Percentiles rank a stretch among this genome's conserved stretches.
Evolutionary conservation across 768 basidiomycete species (phyloP).

Genomic region (Leccinum aurantiacum): DNA sequence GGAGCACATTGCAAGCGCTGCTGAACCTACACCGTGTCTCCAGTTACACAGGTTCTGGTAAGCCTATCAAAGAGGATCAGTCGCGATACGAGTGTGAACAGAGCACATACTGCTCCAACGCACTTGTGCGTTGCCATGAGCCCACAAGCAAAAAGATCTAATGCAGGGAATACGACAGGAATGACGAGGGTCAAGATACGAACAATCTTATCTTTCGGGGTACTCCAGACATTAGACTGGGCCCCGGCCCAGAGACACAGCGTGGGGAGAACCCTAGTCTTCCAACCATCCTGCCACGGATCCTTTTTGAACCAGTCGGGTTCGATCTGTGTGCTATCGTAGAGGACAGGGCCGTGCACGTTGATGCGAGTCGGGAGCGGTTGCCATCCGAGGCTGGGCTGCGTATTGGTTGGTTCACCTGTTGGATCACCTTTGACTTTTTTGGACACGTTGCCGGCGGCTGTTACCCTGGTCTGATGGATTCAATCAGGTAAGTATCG

Average conservation of each 20-base stretch:
- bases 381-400: no score
- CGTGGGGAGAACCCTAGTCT: not conserved
- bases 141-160: not conserved
- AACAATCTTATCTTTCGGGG: not conserved
- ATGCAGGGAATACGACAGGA: not conserved
- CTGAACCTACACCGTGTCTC: not conserved
- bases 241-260: not conserved
- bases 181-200: not conserved
- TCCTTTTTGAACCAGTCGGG: not conserved
- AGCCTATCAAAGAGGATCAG: not conserved
- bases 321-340: not conserved
- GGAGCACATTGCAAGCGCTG: not conserved
- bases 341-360: no score
- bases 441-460: not conserved
- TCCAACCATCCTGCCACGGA: not conserved
- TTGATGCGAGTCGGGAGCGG: no score
- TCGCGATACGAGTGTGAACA: not conserved
- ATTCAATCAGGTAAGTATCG: not conserved
- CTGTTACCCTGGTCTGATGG: not conserved
- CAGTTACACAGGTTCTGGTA: constrained; percentile 2
- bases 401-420: no score
- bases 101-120: not conserved
- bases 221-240: not conserved
- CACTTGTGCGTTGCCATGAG: not conserved
- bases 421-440: not conserved